Evolutionary conservation across 2,329 filamentous ascomycete species (phyloP).

Genomic region (Ophiocordyceps robertsii): DNA sequence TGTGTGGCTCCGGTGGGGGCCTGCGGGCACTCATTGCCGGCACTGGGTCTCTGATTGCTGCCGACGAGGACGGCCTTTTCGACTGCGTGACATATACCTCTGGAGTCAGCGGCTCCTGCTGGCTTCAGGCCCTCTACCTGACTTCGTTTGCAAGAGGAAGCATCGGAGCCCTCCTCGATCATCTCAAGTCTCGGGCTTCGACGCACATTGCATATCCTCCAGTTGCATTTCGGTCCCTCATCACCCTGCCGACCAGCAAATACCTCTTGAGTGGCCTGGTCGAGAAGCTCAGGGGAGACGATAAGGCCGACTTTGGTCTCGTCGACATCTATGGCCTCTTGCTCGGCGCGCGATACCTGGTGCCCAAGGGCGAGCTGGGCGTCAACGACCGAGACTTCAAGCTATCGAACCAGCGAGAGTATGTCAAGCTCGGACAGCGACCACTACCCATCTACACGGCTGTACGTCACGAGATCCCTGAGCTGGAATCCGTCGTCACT

Average conservation of each 20-base stretch:
- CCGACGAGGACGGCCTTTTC: slow-evolving; percentile 77
- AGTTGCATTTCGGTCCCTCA: slow-evolving; percentile 64
- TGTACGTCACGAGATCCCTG: slow-evolving; percentile 87
- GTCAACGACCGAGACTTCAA: slow-evolving; percentile 74
- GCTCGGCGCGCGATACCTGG: slow-evolving; percentile 69
- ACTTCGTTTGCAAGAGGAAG: slow-evolving; percentile 54
- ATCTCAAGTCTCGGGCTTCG: slow-evolving; percentile 72
- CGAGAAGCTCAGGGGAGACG: slow-evolving; percentile 74
- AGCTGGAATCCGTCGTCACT: slow-evolving; percentile 28
- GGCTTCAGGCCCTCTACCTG: slow-evolving; percentile 81
- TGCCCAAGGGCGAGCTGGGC: slow-evolving; percentile 63
- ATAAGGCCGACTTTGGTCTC: slow-evolving; percentile 63
- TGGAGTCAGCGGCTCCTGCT: slow-evolving; percentile 91
- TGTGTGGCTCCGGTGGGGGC: slow-evolving; percentile 89
- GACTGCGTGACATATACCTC: slow-evolving; percentile 93
- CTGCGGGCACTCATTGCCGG: slow-evolving; percentile 82
- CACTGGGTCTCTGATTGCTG: slow-evolving; percentile 72
- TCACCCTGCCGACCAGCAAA: slow-evolving; percentile 86
- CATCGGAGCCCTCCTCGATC: slow-evolving; percentile 60
- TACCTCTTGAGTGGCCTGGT: slow-evolving; percentile 77
- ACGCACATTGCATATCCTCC: slow-evolving; percentile 91
- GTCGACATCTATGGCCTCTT: slow-evolving; percentile 89
- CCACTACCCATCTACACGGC: slow-evolving; percentile 93
- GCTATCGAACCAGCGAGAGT: slow-evolving; percentile 71
- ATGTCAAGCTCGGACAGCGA: slow-evolving; percentile 62